Conservation (phyloP, 805 yeast genomes). For the Yarrowia sp. region DNA sequence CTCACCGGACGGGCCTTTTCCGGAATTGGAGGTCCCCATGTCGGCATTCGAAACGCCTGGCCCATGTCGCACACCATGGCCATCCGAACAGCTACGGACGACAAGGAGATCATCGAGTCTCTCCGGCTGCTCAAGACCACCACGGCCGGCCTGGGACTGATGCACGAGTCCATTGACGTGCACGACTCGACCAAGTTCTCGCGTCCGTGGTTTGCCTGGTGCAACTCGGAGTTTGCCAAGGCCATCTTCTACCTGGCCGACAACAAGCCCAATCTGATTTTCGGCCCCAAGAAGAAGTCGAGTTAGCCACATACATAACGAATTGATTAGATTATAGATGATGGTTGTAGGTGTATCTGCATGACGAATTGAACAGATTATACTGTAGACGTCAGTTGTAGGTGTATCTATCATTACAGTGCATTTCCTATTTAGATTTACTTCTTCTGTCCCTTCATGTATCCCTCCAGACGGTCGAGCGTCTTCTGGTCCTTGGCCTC, state of each 20-base stretch:
- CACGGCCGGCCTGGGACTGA: slow-evolving; percentile 73
- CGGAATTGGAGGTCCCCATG: slow-evolving; percentile 91
- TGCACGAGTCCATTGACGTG: slow-evolving; percentile 81
- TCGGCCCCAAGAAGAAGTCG: slow-evolving; percentile 35
- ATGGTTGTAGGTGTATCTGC: too few relatives aligned
- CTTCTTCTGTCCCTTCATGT: slow-evolving; percentile 19
- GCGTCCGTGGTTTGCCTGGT: slow-evolving; percentile 93
- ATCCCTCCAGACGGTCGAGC: slow-evolving; percentile 28
- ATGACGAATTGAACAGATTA: neutral
- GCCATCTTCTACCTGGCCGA: slow-evolving; percentile 74
- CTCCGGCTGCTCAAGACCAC: slow-evolving; percentile 53
- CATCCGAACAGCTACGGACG: slow-evolving; percentile 72
- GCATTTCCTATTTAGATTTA: neutral
- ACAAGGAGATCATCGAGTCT: slow-evolving; percentile 57
- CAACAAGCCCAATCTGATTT: slow-evolving; percentile 69
- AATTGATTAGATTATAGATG: neutral
- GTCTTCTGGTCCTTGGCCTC: slow-evolving; percentile 31
- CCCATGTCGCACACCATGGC: slow-evolving; percentile 80
- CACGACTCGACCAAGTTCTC: slow-evolving; percentile 49
- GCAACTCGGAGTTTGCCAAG: slow-evolving; percentile 86
- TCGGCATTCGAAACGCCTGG: slow-evolving; percentile 81
- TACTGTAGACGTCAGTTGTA: neutral
- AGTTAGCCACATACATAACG: neutral
- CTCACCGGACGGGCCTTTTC: slow-evolving; percentile 59
- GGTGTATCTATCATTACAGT: neutral